Base-by-base conservation (phyloP, 108 stramenopile species). In the Nannochloropsis gaditana region DNA sequence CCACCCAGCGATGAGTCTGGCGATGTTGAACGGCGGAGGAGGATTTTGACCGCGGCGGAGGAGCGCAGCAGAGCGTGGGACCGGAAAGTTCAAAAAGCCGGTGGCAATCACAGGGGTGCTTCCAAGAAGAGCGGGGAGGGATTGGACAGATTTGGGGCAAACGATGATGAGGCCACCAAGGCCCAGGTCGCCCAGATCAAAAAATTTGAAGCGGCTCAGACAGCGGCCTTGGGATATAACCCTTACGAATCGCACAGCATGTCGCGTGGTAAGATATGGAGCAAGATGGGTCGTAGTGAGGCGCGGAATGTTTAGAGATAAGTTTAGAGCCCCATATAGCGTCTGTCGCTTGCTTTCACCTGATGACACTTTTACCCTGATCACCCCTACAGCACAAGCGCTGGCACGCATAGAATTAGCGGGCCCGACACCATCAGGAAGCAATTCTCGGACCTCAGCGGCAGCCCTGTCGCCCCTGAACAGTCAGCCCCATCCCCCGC, bases 21-120 rank as follows among this genome's bases (percentile, higher is more conserved):
- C 15, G 59, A 73, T n/a, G 59, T n/a, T 15, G 19, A 73, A 73
- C 59, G 59, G 6, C 59, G 59, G n/a, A 73, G 59, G 59, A 6
- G 19, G 19, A 73, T 73, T 15, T n/a, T 73, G 15, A n/a, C 59
- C 19, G 59, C 59, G 15, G 59, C 59, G 19, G 59, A 73, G 59
- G 59, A 73, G 59, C 59, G 59, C n/a, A 73, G 59, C 8, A 73
- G n/a, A n/a, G 59, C 59, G n/a, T 73, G n/a, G 15, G 59, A 73
- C 2, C 59, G 59, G 59, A 73, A 73, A n/a, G n/a, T 73, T 15
- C 19, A n/a, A 15, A 73, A 3, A 73, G 59, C 5, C 19, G 59
- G 59, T 2, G n/a, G 15, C 6, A n/a, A n/a, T 73, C 15, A 73
- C n/a, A 73, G 19, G 59, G n/a, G 59, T 15, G 2, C 19, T 15